phyloP scores from a whole-genome alignment of 2,329 filamentous ascomycete genomes.

The Aspergillus calidoustus region DNA sequence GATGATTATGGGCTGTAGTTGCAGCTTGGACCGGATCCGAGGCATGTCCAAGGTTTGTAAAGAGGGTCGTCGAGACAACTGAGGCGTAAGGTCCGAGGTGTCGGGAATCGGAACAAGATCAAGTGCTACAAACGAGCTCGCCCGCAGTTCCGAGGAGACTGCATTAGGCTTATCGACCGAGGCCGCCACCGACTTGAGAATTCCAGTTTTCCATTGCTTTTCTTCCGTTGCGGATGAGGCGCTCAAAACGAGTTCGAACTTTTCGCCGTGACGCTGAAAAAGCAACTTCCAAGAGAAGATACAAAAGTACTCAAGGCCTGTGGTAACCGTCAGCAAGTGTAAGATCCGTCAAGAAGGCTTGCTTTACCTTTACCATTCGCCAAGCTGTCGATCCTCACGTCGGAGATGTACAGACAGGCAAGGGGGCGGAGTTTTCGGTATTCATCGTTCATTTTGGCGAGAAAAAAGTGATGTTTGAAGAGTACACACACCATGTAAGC shows the following conservation, averaged over 20 bases:
- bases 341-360: not conserved
- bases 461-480: slow-evolving; percentile 78
- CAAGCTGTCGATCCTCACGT: slow-evolving; percentile 43
- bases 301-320: slow-evolving; percentile 84
- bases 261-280: slow-evolving; percentile 75
- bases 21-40: slow-evolving; percentile 68
- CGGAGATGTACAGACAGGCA: slow-evolving; percentile 69
- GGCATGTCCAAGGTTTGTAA: slow-evolving; percentile 79
- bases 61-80: slow-evolving; percentile 62
- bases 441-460: slow-evolving; percentile 70
- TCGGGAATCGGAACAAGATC: slow-evolving; percentile 75
- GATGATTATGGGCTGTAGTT: slow-evolving; percentile 80
- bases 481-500: slow-evolving; percentile 83
- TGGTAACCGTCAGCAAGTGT: slow-evolving; percentile 19
- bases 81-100: slow-evolving; percentile 73
- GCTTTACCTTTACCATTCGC: slow-evolving; percentile 41
- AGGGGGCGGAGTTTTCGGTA: slow-evolving; percentile 73
- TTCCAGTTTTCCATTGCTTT: slow-evolving; percentile 74
- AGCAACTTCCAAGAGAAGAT: slow-evolving; percentile 90
- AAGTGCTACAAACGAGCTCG: slow-evolving; percentile 57
- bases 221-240: slow-evolving; percentile 84
- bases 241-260: slow-evolving; percentile 85
- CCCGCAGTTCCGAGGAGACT: slow-evolving; percentile 32
- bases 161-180: slow-evolving; percentile 57
- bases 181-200: slow-evolving; percentile 58